phyloP scores from a whole-genome alignment of 2,329 filamentous ascomycete genomes.

The Bipolaris gigantea region DNA sequence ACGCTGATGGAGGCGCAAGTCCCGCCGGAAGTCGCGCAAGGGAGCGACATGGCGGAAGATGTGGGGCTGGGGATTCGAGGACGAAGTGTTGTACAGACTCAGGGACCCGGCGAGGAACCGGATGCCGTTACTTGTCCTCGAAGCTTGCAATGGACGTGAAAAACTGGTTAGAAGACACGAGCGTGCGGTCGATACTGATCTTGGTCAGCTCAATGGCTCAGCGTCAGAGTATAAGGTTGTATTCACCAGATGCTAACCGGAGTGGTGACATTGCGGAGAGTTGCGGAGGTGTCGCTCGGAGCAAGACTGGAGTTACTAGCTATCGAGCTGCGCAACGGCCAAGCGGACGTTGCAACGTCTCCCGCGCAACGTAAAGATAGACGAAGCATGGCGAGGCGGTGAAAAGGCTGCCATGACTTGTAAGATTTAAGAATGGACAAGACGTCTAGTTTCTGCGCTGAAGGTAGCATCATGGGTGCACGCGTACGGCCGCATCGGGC shows the following conservation, averaged over 20 bases:
- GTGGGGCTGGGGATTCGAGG: slow-evolving; percentile 53
- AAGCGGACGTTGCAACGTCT: neutral
- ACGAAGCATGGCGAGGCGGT: slow-evolving; percentile 1
- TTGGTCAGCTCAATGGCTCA: slow-evolving; percentile 16
- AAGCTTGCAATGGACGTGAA: neutral
- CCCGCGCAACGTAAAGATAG: slow-evolving; percentile 9
- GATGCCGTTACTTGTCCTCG: slow-evolving; percentile 6
- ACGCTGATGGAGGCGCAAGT: slow-evolving; percentile 66
- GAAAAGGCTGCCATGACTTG: slow-evolving; percentile 20
- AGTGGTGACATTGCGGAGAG: slow-evolving; percentile 31
- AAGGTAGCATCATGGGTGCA: slow-evolving; percentile 19
- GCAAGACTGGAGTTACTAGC: slow-evolving; percentile 7
- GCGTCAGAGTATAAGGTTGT: slow-evolving; percentile 9
- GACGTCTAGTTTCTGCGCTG: slow-evolving; percentile 30
- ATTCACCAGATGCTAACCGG: slow-evolving; percentile 23
- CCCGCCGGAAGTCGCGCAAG: slow-evolving; percentile 69
- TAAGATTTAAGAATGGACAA: slow-evolving; percentile 20
- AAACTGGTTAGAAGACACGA: slow-evolving; percentile 4
- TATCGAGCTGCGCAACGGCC: neutral
- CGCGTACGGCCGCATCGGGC: slow-evolving; percentile 2
- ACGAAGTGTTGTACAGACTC: slow-evolving; percentile 21
- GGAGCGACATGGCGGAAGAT: slow-evolving; percentile 75
- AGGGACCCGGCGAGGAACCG: slow-evolving; percentile 27
- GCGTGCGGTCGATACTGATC: slow-evolving; percentile 15
- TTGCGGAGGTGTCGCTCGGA: slow-evolving; percentile 23